These are phyloP conservation scores for Tuber magnatum DNA, from an alignment of 495 filamentous ascomycete genomes.

Conservation along the genomic window DNA sequence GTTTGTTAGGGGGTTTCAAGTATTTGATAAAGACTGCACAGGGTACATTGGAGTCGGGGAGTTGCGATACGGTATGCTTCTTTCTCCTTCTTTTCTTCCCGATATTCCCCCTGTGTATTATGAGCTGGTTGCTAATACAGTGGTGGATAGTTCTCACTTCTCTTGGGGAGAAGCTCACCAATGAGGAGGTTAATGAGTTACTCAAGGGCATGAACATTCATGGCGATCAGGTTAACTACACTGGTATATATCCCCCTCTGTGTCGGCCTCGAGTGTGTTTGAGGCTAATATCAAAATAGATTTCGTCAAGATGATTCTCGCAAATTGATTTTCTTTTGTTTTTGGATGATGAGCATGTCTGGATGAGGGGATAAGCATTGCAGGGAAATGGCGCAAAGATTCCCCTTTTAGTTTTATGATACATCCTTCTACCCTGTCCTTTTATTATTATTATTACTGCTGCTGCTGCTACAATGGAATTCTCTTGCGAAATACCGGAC, in stretches of 20 bases:
- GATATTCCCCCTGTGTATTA: slow-evolving; percentile 4
- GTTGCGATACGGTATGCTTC: slow-evolving; percentile 68
- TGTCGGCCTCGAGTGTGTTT: neutral
- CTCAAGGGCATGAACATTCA: slow-evolving; percentile 93
- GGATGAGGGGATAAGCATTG: neutral
- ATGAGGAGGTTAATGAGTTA: slow-evolving; percentile 96
- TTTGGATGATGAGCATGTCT: neutral
- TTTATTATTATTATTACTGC: too few relatives aligned
- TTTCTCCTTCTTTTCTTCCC: too few relatives aligned
- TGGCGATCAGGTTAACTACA: slow-evolving; percentile 94
- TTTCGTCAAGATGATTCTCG: slow-evolving; percentile 87
- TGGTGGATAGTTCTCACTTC: slow-evolving; percentile 69
- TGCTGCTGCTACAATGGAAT: neutral
- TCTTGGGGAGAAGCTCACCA: slow-evolving; percentile 96
- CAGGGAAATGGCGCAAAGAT: neutral
- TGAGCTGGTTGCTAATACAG: neutral
- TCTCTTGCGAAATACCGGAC: neutral
- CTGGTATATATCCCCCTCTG: slow-evolving; percentile 51
- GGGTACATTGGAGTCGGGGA: slow-evolving; percentile 96
- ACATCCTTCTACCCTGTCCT: neutral
- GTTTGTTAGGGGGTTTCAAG: slow-evolving; percentile 96
- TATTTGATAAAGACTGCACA: slow-evolving; percentile 98
- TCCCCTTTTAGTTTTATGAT: neutral
- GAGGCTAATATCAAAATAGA: slow-evolving; percentile 47
- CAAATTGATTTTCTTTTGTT: slow-evolving; percentile 56